These are phyloP conservation scores for Solanum boliviense DNA, from an alignment of 257 asterid genomes.

Conservation along the genomic window DNA sequence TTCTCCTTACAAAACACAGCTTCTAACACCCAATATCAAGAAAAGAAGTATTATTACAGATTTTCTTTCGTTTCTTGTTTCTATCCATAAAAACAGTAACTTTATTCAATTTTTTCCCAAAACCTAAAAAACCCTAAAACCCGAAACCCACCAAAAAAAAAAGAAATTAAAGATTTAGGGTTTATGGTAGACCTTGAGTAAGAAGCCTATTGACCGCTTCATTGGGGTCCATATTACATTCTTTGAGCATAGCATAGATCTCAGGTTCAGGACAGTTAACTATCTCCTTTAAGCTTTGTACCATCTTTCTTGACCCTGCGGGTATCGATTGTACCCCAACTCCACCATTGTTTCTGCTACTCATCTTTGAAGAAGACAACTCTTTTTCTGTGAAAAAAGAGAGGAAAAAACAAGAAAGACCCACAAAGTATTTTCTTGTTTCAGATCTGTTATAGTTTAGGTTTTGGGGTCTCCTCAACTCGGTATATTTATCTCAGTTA, in stretches of 20 bases:
- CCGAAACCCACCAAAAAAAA: not conserved
- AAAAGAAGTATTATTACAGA: not conserved
- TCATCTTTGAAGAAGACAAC: not conserved
- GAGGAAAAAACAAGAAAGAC: not conserved
- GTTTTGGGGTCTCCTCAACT: not conserved
- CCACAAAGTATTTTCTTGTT: not conserved
- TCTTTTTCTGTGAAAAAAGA: not conserved
- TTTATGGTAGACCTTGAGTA: conserved; percentile 53
- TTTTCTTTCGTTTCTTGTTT: not conserved
- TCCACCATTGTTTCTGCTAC: conserved; percentile 5
- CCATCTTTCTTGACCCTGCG: conserved; percentile 59
- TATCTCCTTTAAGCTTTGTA: conserved; percentile 83
- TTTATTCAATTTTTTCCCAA: not conserved
- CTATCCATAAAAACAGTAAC: not conserved
- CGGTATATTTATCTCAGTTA: not conserved
- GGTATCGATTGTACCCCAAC: conserved; percentile 29
- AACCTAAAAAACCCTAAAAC: not conserved
- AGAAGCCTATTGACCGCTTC: conserved; percentile 74
- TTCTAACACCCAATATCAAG: not conserved
- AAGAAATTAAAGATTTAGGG: not conserved
- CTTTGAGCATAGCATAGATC: conserved; percentile 89
- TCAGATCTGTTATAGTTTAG: not conserved
- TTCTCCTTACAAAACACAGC: not conserved
- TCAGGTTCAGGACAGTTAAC: conserved; percentile 73
- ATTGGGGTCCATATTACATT: conserved; percentile 94